phyloP scores from a whole-genome alignment of 2,329 filamentous ascomycete genomes.

The Aspergillus phoenicis region DNA sequence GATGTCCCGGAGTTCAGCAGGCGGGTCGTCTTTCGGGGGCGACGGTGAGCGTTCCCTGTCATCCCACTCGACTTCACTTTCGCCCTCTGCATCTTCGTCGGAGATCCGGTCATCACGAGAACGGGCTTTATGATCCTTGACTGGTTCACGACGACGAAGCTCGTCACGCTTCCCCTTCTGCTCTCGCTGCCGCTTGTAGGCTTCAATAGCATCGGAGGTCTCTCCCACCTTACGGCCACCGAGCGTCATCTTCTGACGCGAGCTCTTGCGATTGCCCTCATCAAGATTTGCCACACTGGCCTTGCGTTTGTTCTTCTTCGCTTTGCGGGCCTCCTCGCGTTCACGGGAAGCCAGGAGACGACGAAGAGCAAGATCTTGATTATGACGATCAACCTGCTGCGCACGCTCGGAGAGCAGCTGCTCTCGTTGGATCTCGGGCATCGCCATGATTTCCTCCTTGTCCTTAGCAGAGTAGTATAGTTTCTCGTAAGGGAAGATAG shows the following conservation, averaged over 20 bases:
- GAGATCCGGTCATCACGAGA: conserved; percentile 63
- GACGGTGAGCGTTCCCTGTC: conserved; percentile 56
- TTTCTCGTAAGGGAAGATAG: conserved; percentile 80
- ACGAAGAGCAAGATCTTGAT: conserved; percentile 79
- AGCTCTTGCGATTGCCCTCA: conserved; percentile 72
- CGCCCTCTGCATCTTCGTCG: conserved; percentile 66
- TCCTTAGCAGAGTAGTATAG: conserved; percentile 75
- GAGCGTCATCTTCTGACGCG: conserved; percentile 69
- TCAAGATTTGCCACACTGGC: conserved; percentile 77
- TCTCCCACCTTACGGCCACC: conserved; percentile 69
- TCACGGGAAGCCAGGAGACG: conserved; percentile 72
- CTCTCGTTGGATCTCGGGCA: conserved; percentile 90
- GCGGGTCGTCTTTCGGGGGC: conserved; percentile 64
- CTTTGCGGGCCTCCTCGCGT: conserved; percentile 58
- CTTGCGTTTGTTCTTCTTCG: conserved; percentile 68
- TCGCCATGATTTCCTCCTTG: conserved; percentile 75
- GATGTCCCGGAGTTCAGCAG: conserved; percentile 75
- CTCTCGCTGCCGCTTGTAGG: conserved; percentile 63
- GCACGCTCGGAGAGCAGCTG: conserved; percentile 85
- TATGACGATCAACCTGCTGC: conserved; percentile 76
- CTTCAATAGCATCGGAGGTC: conserved; percentile 72
- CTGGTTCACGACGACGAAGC: conserved; percentile 47
- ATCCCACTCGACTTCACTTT: conserved; percentile 80
- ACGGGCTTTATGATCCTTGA: conserved; percentile 61
- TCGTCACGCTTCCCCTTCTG: conserved; percentile 57